A percentile compares a stretch with the other conserved stretches of the same genome.
Evolutionary conservation across 2,329 filamentous ascomycete genomes (phyloP).

Genomic region (Penicillium palitans): DNA sequence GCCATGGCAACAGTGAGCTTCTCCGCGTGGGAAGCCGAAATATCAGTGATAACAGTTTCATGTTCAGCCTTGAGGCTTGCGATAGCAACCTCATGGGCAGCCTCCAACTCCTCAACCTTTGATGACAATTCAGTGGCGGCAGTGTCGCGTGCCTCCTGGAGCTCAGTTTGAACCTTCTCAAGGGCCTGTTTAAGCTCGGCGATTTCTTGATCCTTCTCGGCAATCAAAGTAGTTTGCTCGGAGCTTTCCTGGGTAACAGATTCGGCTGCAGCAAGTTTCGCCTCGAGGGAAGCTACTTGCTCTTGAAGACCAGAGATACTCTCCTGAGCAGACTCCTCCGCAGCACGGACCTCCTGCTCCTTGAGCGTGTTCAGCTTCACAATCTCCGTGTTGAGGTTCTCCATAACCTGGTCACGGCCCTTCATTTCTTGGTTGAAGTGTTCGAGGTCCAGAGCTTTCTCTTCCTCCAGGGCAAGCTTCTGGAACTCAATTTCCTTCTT

Average conservation of each 20-base stretch:
- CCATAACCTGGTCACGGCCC: slow-evolving; percentile 39
- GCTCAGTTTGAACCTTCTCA: slow-evolving; percentile 36
- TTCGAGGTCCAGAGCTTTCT: slow-evolving; percentile 36
- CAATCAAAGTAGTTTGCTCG: slow-evolving; percentile 30
- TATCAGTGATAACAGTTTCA: slow-evolving; percentile 26
- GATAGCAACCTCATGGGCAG: slow-evolving; percentile 31
- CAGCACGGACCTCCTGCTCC: slow-evolving; percentile 37
- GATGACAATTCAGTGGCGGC: slow-evolving; percentile 23
- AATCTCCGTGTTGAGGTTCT: slow-evolving; percentile 42
- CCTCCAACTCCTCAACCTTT: slow-evolving; percentile 32
- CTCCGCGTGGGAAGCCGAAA: slow-evolving; percentile 34
- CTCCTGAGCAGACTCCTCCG: slow-evolving; percentile 35
- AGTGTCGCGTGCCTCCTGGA: slow-evolving; percentile 30
- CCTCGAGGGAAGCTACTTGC: slow-evolving; percentile 38
- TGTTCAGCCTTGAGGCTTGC: slow-evolving; percentile 35
- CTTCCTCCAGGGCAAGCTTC: slow-evolving; percentile 31
- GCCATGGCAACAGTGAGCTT: slow-evolving; percentile 37
- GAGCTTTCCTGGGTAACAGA: slow-evolving; percentile 28
- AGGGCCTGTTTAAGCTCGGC: slow-evolving; percentile 35
- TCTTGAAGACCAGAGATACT: slow-evolving; percentile 34
- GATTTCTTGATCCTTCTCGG: slow-evolving; percentile 41
- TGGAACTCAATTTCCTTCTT: slow-evolving; percentile 36
- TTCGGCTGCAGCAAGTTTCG: slow-evolving; percentile 36
- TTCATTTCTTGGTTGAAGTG: slow-evolving; percentile 37
- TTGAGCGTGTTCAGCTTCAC: slow-evolving; percentile 38